phyloP scores from a whole-genome alignment of 75 land plant species.

The Azolla pinnata region DNA sequence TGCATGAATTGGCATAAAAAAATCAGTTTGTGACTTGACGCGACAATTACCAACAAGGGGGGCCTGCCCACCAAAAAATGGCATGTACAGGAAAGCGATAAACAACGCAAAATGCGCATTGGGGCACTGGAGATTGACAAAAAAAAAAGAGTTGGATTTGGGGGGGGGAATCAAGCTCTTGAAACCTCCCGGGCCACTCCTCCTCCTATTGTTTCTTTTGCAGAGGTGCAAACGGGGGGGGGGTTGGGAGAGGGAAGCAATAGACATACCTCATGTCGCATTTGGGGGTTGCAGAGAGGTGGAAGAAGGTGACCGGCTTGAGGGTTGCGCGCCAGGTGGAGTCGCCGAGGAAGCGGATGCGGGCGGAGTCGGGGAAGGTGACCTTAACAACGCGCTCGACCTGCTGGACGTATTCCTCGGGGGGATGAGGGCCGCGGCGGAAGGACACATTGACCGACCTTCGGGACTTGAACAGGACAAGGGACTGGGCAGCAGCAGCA shows the following conservation, averaged over 20 bases:
- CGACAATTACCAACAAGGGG: too few relatives aligned
- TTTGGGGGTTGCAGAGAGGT: slow-evolving; percentile 22
- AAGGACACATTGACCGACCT: slow-evolving; percentile 32
- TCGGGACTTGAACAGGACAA: slow-evolving; percentile 24
- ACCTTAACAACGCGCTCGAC: slow-evolving; percentile 30
- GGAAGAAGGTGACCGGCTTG: slow-evolving; percentile 30
- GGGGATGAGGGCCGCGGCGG: slow-evolving; percentile 10
- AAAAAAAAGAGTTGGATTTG: too few relatives aligned
- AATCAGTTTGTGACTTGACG: too few relatives aligned
- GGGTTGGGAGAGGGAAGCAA: too few relatives aligned
- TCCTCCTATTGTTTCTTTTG: background rate
- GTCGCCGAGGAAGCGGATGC: slow-evolving; percentile 31
- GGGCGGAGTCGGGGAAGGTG: slow-evolving; percentile 36
- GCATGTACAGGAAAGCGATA: too few relatives aligned
- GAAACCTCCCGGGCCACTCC: background rate
- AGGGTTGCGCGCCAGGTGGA: slow-evolving; percentile 22
- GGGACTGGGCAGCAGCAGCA: slow-evolving; percentile 7
- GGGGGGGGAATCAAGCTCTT: too few relatives aligned
- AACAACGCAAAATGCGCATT: too few relatives aligned
- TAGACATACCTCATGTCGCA: slow-evolving; percentile 39
- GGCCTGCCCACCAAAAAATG: too few relatives aligned
- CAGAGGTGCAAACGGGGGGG: too few relatives aligned
- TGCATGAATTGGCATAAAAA: too few relatives aligned
- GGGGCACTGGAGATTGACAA: too few relatives aligned
- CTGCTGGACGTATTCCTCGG: slow-evolving; percentile 27